A percentile compares a stretch with the other conserved stretches of the same genome.
phyloP scores from a whole-genome alignment of 202 grass and related monocot species.

The Brachypodium distachyon region DNA sequence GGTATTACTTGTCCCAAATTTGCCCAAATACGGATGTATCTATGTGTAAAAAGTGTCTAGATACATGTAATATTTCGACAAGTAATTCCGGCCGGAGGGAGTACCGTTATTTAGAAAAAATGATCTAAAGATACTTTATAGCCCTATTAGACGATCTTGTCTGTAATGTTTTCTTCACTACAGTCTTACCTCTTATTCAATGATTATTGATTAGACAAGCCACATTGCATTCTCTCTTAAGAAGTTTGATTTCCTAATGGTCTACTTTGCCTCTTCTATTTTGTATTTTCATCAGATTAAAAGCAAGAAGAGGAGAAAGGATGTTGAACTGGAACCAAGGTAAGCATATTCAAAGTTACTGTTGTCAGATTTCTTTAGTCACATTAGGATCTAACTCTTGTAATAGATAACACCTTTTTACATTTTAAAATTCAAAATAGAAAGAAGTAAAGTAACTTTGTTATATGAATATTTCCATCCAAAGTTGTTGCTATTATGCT shows the following conservation, averaged over 20 bases:
- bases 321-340: conserved; percentile 40
- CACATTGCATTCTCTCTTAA: neutral
- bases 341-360: neutral
- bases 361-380: neutral
- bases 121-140: neutral
- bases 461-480: no score
- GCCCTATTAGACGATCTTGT: neutral
- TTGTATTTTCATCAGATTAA: conserved; percentile 34
- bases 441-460: no score
- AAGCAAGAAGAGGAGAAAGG: conserved; percentile 40
- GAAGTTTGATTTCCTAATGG: neutral
- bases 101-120: neutral
- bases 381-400: neutral
- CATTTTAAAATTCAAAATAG: no score
- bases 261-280: neutral
- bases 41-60: no score
- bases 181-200: neutral
- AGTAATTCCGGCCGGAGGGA: no score
- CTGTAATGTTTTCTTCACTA: neutral
- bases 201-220: neutral
- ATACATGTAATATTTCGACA: no score
- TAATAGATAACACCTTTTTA: neutral
- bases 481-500: no score
- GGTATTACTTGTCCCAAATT: no score
- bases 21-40: no score